Base-by-base conservation (phyloP, 345 rosid species). In the Populus simonii region DNA sequence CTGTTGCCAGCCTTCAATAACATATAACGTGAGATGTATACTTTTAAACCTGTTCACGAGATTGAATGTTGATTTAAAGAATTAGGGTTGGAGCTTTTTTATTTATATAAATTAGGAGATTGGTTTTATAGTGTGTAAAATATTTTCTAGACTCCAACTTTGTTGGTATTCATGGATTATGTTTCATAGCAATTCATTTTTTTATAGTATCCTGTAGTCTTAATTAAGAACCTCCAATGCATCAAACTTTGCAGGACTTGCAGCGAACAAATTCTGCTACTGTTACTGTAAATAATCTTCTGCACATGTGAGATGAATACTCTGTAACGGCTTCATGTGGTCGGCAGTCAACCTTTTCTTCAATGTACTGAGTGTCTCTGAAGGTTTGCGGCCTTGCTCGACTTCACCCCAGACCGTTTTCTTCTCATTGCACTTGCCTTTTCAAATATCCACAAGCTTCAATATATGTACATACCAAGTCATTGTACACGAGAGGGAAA, bases 231-330 rank as follows among this genome's bases (percentile, higher is more conserved):
- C 16, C 47, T 43, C 36, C 51, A 27, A 61, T 66, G 70, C 70
- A 55, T 61, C 45, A 41, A 71, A 72, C 41, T 75, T 77, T 88
- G 93, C 95, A 96, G 99, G 99, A 96, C 81, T 82, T 96, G 88
- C 99, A 91, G 91, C 88, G 91, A 79, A 93, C 99, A 74, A 91
- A 96, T 84, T 96, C 99, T 39, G 98, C 85, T 43, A 82, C 92
- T 72, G 90, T 91, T 39, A 93, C 97, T 75, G 97, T 96, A 88
- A 93, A 96, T 89, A 96, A 96, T 83, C 99, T 93, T 83, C 99
- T 96, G 77, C 99, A 96, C 85, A 93, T 89, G 91, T 93, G 87
- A 89, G 70, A 78, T 75, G 78, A 59, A 20, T 13, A 38, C 36
- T 51, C 20, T 78, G 66, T 13, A 31, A 25, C 66, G 72, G 79